These are phyloP conservation scores for Agapanthus africanus DNA, from an alignment of 106 monocot species.

Conservation along the genomic window DNA sequence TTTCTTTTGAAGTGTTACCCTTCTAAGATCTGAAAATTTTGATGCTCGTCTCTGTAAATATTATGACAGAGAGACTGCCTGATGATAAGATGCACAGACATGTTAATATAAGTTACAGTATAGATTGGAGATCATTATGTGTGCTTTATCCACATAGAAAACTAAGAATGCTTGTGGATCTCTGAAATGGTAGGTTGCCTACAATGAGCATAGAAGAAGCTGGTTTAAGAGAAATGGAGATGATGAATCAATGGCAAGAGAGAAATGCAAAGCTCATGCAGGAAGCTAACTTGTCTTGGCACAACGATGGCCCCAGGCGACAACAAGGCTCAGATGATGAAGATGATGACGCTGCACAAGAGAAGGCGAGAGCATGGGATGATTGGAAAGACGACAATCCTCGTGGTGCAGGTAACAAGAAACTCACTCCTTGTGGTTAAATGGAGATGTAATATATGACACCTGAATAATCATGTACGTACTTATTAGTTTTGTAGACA, in stretches of 20 bases:
- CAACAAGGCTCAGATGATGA: slow-evolving; percentile 19
- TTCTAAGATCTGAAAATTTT: too few species aligned
- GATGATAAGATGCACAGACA: background rate
- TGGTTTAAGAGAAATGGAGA: slow-evolving; percentile 92
- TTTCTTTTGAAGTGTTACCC: background rate
- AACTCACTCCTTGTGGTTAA: slow-evolving; percentile 82
- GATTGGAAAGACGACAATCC: slow-evolving; percentile 94
- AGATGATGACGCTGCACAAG: slow-evolving; percentile 54
- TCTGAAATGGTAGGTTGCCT: slow-evolving; percentile 47
- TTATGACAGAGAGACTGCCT: background rate
- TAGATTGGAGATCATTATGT: background rate
- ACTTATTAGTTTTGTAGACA: too few species aligned
- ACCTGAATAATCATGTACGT: background rate
- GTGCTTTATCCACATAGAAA: background rate
- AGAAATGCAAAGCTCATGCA: slow-evolving; percentile 51
- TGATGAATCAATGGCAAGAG: slow-evolving; percentile 92
- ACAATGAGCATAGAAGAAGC: slow-evolving; percentile 99
- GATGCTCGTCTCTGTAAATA: too few species aligned
- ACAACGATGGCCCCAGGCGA: slow-evolving; percentile 42
- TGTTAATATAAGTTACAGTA: background rate
- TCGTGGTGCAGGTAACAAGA: slow-evolving; percentile 82
- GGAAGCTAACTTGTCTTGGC: slow-evolving; percentile 89
- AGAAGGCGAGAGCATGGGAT: slow-evolving; percentile 85
- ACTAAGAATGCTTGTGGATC: background rate
- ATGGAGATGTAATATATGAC: background rate